These are phyloP conservation scores for Xylariaceae sp. DNA, from an alignment of 2,329 filamentous ascomycete genomes.

Conservation along the genomic window DNA sequence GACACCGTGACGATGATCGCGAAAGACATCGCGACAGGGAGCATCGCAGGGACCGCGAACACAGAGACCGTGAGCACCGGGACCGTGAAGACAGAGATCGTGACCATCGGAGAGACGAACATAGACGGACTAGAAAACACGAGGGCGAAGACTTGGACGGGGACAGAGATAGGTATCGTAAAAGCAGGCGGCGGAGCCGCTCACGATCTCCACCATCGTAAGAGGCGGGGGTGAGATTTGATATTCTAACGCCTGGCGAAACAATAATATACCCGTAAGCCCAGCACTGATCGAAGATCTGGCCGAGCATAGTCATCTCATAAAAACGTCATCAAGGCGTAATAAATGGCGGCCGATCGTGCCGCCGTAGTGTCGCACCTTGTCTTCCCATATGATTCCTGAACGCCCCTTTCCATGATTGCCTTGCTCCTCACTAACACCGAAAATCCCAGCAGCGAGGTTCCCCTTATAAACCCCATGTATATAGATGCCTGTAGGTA, in stretches of 20 bases:
- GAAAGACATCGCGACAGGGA: slow-evolving; percentile 24
- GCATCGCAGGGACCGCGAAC: slow-evolving; percentile 22
- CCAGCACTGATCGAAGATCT: slow-evolving; percentile 10
- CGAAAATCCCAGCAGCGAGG: slow-evolving; percentile 8
- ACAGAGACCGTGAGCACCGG: slow-evolving; percentile 20
- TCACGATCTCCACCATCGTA: slow-evolving; percentile 40
- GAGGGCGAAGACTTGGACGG: slow-evolving; percentile 24
- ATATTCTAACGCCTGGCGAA: slow-evolving; percentile 14
- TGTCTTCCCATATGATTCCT: slow-evolving; percentile 5
- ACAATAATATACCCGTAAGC: slow-evolving; percentile 17
- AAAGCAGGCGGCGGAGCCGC: slow-evolving; percentile 35
- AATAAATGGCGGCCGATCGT: slow-evolving; percentile 7
- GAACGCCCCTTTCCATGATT: slow-evolving; percentile 18
- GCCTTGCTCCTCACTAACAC: slow-evolving; percentile 20
- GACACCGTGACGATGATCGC: slow-evolving; percentile 29
- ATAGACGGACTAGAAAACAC: slow-evolving; percentile 9
- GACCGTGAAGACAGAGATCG: slow-evolving; percentile 23
- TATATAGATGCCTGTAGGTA: slow-evolving; percentile 6
- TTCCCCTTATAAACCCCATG: not conserved
- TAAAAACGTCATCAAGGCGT: not conserved
- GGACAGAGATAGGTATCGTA: slow-evolving; percentile 26
- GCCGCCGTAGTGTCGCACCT: slow-evolving; percentile 5
- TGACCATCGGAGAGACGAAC: slow-evolving; percentile 15
- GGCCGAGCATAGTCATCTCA: slow-evolving; percentile 2
- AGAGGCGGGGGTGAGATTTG: slow-evolving; percentile 17